These are phyloP conservation scores for Rhododendron williamsianum DNA, from an alignment of 148 eudicot genomes.

Conservation along the genomic window DNA sequence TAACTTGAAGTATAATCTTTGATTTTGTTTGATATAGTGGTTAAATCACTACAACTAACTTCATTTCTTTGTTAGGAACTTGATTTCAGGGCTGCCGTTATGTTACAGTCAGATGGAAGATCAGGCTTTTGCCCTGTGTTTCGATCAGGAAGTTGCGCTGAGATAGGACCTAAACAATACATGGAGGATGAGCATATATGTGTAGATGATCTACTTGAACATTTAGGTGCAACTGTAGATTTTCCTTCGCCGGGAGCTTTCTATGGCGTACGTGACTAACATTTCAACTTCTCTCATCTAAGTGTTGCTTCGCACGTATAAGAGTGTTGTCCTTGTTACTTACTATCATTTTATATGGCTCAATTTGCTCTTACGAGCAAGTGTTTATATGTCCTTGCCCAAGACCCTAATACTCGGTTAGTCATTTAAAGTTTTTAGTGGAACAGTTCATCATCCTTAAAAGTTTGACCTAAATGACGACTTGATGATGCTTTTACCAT, in stretches of 20 bases:
- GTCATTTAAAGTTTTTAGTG: neutral
- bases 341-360: neutral
- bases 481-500: neutral
- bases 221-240: slow-evolving; percentile 40
- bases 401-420: too few relatives aligned
- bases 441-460: neutral
- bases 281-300: neutral
- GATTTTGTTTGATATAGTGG: neutral
- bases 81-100: slow-evolving; percentile 26
- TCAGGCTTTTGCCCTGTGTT: slow-evolving; percentile 49
- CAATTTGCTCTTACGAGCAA: neutral
- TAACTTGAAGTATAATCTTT: neutral
- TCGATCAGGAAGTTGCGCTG: slow-evolving; percentile 90
- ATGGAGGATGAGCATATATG: slow-evolving; percentile 92
- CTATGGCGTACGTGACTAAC: slow-evolving; percentile 54
- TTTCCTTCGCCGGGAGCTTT: slow-evolving; percentile 74
- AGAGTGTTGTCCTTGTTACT: neutral
- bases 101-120: slow-evolving; percentile 40
- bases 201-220: slow-evolving; percentile 55
- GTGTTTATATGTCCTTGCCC: neutral
- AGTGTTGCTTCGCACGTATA: neutral
- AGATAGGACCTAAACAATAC: slow-evolving; percentile 75
- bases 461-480: neutral
- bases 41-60: slow-evolving; percentile 4
- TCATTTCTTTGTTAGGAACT: slow-evolving; percentile 37